Evolutionary conservation across 371 early-diverging fungal species (phyloP).

Genomic region (Sporodiniella umbellata): DNA sequence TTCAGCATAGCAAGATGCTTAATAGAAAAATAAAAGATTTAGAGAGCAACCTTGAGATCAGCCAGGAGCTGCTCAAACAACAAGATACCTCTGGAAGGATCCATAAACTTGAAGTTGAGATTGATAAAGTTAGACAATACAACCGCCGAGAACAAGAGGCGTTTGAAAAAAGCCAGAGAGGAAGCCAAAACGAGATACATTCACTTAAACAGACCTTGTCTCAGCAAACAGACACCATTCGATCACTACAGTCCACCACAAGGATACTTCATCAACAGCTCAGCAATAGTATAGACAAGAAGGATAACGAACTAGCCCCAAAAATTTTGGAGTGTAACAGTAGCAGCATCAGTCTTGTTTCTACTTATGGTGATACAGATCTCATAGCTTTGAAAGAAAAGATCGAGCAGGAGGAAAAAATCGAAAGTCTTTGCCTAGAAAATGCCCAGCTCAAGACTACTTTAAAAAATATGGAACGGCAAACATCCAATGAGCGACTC

Average conservation of each 20-base stretch:
- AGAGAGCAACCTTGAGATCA: not conserved
- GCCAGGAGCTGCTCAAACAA: not conserved
- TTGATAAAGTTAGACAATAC: not conserved
- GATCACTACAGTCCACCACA: not conserved
- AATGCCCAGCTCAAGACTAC: not conserved
- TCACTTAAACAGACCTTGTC: not conserved
- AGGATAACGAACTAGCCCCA: too few relatives aligned
- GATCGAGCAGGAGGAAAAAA: not conserved
- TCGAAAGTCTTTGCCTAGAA: not conserved
- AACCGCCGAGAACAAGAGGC: not conserved
- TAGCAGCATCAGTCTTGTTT: not conserved
- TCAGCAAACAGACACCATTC: not conserved
- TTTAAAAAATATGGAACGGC: not conserved
- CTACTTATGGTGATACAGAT: not conserved
- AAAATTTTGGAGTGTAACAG: not conserved
- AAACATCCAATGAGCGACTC: not conserved
- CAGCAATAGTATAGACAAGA: not conserved
- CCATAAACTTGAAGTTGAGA: not conserved
- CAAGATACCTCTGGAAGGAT: slow-evolving; percentile 9
- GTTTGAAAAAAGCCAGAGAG: slow-evolving; percentile 8
- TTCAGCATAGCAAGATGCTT: not conserved
- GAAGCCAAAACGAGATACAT: slow-evolving; percentile 5
- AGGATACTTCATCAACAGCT: not conserved
- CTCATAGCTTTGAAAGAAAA: not conserved
- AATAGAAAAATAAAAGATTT: not conserved